Percentiles rank a stretch among this genome's conserved stretches.
Conservation (phyloP, 225 moss, liverwort and hornwort genomes). For the Thuidium tamariscinum region DNA sequence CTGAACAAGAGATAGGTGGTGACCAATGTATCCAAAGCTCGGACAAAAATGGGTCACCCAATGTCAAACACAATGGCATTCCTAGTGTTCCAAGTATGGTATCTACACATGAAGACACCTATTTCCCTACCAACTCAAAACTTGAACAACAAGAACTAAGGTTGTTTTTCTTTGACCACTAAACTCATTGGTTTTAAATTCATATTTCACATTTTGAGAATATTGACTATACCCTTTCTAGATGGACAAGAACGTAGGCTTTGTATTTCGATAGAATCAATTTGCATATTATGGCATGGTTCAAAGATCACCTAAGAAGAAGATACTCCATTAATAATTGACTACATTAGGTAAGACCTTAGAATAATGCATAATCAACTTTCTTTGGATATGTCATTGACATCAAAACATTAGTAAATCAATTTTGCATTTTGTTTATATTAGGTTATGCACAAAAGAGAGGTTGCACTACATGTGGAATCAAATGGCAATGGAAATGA, state of each 20-base stretch:
- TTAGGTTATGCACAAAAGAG: conserved; percentile 46
- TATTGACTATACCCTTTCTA: background rate
- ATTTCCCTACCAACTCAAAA: background rate
- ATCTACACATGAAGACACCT: background rate
- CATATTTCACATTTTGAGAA: background rate
- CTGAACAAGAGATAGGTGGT: background rate
- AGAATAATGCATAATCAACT: background rate
- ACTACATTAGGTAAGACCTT: background rate
- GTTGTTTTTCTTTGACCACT: background rate
- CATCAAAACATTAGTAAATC: background rate
- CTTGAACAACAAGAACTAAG: background rate
- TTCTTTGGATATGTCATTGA: background rate
- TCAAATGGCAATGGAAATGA: conserved; percentile 58
- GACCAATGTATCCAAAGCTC: background rate
- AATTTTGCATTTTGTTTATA: background rate
- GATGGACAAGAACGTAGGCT: background rate
- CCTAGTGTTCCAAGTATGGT: background rate
- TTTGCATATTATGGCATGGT: background rate
- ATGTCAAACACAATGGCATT: background rate
- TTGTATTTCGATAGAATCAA: background rate
- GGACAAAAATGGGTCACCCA: background rate
- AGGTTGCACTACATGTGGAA: conserved; percentile 59
- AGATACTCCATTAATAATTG: background rate
- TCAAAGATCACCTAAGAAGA: background rate
- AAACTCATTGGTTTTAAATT: background rate